phyloP scores from a whole-genome alignment of 2,329 filamentous ascomycete species.

The Annulohypoxylon truncatum region DNA sequence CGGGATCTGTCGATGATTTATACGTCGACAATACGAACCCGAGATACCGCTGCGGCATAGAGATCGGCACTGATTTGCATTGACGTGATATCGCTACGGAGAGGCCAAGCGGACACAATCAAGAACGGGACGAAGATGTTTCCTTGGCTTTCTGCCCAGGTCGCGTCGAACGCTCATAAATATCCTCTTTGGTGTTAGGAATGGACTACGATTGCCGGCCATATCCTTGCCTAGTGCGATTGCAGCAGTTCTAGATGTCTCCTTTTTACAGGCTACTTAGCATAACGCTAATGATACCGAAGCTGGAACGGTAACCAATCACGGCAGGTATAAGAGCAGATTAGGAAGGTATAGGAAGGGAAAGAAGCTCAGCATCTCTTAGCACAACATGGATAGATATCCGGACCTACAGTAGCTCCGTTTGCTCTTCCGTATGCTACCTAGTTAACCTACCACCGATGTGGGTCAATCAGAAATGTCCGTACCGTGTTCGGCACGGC shows the following conservation, averaged over 20 bases:
- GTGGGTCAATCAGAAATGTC: background rate
- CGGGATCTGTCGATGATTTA: slow-evolving; percentile 8
- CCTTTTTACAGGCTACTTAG: background rate
- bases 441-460: background rate
- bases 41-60: background rate
- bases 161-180: background rate
- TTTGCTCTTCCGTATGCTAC: background rate
- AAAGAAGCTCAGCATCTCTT: background rate
- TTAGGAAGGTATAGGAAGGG: background rate
- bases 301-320: background rate
- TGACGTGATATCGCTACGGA: slow-evolving; percentile 14
- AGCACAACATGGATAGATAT: background rate
- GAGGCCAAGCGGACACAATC: slow-evolving; percentile 8
- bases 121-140: background rate
- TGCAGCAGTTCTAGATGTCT: background rate
- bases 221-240: background rate
- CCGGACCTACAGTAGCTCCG: background rate
- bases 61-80: background rate
- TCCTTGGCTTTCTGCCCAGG: background rate
- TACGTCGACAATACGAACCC: background rate
- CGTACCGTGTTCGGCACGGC: background rate
- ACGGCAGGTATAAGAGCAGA: background rate
- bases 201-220: slow-evolving; percentile 15
- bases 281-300: background rate
- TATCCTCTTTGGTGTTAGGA: background rate